phyloP scores from a whole-genome alignment of 805 yeast species.

The Vanderwaltozyma verrucispora region DNA sequence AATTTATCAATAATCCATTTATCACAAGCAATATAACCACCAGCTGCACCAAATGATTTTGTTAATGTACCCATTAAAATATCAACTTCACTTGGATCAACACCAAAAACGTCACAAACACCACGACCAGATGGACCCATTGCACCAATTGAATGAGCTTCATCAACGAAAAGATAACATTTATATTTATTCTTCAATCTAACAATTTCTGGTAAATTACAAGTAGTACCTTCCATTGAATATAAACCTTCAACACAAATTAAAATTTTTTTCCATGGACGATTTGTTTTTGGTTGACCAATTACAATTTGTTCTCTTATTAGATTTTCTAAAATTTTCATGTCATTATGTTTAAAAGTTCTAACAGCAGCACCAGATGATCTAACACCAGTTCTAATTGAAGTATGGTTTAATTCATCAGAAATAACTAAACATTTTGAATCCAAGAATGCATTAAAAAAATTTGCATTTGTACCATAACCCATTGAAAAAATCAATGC shows the following conservation, averaged over 20 bases:
- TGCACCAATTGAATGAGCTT: conserved; percentile 99
- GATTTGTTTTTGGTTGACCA: conserved; percentile 90
- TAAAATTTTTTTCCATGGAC: conserved; percentile 88
- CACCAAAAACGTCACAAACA: conserved; percentile 84
- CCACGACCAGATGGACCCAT: conserved; percentile 92
- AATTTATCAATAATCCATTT: conserved; percentile 61
- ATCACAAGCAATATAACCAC: conserved; percentile 88
- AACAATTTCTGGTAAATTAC: conserved; percentile 66
- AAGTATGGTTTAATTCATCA: conserved; percentile 91
- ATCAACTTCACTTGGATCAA: conserved; percentile 69
- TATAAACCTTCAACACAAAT: conserved; percentile 88
- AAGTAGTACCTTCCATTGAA: conserved; percentile 87
- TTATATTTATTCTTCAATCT: conserved; percentile 75
- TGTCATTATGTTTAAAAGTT: conserved; percentile 87
- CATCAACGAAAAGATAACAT: conserved; percentile 86
- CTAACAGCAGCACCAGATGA: conserved; percentile 87
- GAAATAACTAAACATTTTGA: conserved; percentile 83
- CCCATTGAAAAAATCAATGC: conserved; percentile 87
- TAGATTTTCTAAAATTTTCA: conserved; percentile 64
- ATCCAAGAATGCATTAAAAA: conserved; percentile 76
- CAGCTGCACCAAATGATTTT: conserved; percentile 97
- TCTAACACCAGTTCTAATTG: conserved; percentile 91
- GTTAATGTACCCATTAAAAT: conserved; percentile 96
- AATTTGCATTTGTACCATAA: conserved; percentile 86
- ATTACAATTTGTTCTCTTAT: conserved; percentile 78